phyloP scores from a whole-genome alignment of 129 eudicot species.

The Rutidosis leptorrhynchoides region DNA sequence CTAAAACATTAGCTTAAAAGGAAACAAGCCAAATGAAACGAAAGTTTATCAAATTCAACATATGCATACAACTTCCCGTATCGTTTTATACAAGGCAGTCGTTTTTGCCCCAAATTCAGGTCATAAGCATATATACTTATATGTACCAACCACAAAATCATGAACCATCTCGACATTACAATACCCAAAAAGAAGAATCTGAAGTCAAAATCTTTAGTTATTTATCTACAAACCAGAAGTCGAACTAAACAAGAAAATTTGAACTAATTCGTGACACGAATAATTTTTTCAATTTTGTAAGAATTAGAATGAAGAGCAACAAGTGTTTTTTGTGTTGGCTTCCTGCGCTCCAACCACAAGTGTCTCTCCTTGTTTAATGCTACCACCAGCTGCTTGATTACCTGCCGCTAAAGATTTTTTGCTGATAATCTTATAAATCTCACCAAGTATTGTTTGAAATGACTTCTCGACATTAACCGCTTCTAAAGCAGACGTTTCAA shows the following conservation, averaged over 20 bases:
- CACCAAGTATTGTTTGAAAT: conserved; percentile 80
- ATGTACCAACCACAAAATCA: no score
- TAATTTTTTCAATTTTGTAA: no score
- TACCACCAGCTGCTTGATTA: conserved; percentile 42
- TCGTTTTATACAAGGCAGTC: no score
- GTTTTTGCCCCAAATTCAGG: no score
- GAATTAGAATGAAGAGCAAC: conserved; percentile 55
- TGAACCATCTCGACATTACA: no score
- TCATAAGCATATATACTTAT: no score
- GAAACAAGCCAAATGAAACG: no score
- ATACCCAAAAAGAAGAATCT: no score
- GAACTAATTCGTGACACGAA: not conserved
- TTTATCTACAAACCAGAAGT: not conserved
- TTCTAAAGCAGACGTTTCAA: conserved; percentile 91
- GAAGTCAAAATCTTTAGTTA: not conserved
- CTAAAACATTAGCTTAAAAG: no score
- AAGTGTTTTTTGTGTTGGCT: conserved; percentile 53
- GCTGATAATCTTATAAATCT: conserved; percentile 78
- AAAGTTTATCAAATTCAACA: no score
- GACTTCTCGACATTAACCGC: conserved; percentile 88
- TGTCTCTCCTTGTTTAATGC: conserved; percentile 69
- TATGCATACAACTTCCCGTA: no score
- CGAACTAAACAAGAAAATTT: no score
- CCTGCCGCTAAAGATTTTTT: conserved; percentile 72
- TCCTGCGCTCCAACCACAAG: conserved; percentile 70